Percentiles rank a stretch among this genome's conserved stretches.
Evolutionary conservation across 2,329 filamentous ascomycete genomes (phyloP).

Genomic region (Cryphonectria nitschkei): DNA sequence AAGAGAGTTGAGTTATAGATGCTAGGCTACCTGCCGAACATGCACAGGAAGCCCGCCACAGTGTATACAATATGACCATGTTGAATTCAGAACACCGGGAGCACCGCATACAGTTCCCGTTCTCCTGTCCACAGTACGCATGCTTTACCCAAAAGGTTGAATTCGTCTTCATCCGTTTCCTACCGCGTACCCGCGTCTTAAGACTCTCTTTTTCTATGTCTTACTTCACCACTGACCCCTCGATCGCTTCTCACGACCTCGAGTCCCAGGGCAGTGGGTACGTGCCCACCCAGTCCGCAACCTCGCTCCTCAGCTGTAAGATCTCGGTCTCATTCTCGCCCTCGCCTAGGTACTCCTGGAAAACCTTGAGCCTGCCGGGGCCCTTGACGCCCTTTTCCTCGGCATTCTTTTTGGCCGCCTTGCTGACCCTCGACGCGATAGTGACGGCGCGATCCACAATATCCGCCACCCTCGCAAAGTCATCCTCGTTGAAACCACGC

Average conservation of each 20-base stretch:
- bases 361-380: conserved; percentile 66
- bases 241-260: conserved; percentile 33
- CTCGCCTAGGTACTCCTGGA: conserved; percentile 69
- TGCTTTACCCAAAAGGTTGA: not conserved
- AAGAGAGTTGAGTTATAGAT: not conserved
- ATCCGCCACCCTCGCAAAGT: conserved; percentile 85
- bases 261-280: conserved; percentile 72
- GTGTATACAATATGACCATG: conserved; percentile 6
- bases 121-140: no score
- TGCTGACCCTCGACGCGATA: conserved; percentile 77
- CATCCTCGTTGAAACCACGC: conserved; percentile 84
- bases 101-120: not conserved
- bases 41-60: not conserved
- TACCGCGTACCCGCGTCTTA: not conserved
- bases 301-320: conserved; percentile 72
- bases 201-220: not conserved
- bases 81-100: not conserved
- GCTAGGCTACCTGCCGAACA: not conserved
- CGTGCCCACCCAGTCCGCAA: conserved; percentile 78
- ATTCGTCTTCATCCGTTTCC: not conserved
- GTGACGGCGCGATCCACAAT: conserved; percentile 83
- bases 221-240: not conserved
- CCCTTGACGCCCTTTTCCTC: conserved; percentile 69
- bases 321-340: conserved; percentile 73
- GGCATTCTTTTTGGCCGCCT: conserved; percentile 69